Conservation (phyloP, 805 yeast species). For the Schwanniomyces vanrijiae region DNA sequence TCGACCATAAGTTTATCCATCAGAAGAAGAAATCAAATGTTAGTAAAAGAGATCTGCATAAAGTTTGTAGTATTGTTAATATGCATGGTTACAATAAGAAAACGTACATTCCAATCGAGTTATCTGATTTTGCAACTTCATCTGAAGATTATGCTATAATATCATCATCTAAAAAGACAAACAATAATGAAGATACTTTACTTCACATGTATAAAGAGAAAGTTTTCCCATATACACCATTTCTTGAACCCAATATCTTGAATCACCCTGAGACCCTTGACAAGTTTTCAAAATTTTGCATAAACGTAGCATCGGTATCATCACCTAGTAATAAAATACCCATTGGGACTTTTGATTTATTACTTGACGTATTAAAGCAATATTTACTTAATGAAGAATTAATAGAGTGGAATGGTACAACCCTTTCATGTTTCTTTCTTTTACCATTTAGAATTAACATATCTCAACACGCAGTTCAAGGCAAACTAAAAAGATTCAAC, state of each 20-base stretch:
- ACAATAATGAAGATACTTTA: too few relatives aligned
- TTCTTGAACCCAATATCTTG: slow-evolving; percentile 11
- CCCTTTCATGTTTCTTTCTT: slow-evolving; percentile 16
- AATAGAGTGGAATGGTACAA: slow-evolving; percentile 13
- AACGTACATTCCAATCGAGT: background rate
- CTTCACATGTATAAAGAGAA: background rate
- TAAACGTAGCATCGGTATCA: slow-evolving; percentile 11
- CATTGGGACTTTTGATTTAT: background rate
- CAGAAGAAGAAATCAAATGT: background rate
- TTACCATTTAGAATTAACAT: slow-evolving; percentile 13
- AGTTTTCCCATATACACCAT: slow-evolving; percentile 20
- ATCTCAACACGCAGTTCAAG: slow-evolving; percentile 5
- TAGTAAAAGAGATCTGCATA: background rate
- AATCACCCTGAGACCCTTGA: slow-evolving; percentile 5
- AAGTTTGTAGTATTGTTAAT: too few relatives aligned
- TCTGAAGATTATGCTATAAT: background rate
- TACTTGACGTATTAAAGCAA: background rate
- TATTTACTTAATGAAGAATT: background rate
- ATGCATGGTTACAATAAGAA: background rate
- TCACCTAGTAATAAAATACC: background rate
- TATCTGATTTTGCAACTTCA: background rate
- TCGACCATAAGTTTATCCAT: slow-evolving; percentile 14
- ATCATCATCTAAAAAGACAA: background rate
- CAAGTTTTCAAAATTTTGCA: slow-evolving; percentile 16
- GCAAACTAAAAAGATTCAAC: slow-evolving; percentile 13